Evolutionary conservation across 495 filamentous ascomycete genomes (phyloP).

Genomic region (Penicillium verhagenii): DNA sequence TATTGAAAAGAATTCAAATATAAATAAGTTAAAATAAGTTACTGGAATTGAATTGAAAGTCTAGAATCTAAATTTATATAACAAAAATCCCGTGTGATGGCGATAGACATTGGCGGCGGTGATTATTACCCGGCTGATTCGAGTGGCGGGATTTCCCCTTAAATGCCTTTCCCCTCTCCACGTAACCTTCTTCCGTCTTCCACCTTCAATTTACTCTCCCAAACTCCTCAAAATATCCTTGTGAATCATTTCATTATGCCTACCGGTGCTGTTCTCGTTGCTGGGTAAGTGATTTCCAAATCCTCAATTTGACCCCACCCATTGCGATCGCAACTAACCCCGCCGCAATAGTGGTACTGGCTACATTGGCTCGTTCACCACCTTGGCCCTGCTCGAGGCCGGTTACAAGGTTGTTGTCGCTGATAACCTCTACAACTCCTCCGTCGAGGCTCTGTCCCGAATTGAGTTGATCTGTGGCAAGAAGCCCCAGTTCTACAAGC

Average conservation of each 20-base stretch:
- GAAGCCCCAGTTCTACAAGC: conserved; percentile 78
- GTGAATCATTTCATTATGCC: conserved; percentile 56
- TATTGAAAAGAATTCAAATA: too few relatives aligned
- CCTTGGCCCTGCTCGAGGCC: conserved; percentile 85
- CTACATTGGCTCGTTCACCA: conserved; percentile 98
- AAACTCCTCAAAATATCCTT: not conserved
- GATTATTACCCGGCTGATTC: not conserved
- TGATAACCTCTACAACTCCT: conserved; percentile 96
- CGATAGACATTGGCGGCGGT: conserved; percentile 5
- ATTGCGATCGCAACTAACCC: conserved; percentile 15
- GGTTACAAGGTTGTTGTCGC: conserved; percentile 95
- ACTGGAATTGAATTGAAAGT: too few relatives aligned
- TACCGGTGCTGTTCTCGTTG: conserved; percentile 82
- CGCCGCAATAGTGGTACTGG: conserved; percentile 74
- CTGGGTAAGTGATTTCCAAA: conserved; percentile 66
- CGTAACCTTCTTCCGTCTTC: not conserved
- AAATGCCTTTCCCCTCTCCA: conserved; percentile 22
- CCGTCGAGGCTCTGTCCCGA: conserved; percentile 80
- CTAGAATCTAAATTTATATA: too few relatives aligned
- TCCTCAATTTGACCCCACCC: not conserved
- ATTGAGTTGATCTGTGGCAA: conserved; percentile 92
- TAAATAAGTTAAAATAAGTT: too few relatives aligned
- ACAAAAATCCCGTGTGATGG: too few relatives aligned
- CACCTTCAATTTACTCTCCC: not conserved
- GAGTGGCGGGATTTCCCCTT: conserved; percentile 25